Evolutionary conservation across 2,329 filamentous ascomycete genomes (phyloP).

Genomic region (Parastagonospora avenae): DNA sequence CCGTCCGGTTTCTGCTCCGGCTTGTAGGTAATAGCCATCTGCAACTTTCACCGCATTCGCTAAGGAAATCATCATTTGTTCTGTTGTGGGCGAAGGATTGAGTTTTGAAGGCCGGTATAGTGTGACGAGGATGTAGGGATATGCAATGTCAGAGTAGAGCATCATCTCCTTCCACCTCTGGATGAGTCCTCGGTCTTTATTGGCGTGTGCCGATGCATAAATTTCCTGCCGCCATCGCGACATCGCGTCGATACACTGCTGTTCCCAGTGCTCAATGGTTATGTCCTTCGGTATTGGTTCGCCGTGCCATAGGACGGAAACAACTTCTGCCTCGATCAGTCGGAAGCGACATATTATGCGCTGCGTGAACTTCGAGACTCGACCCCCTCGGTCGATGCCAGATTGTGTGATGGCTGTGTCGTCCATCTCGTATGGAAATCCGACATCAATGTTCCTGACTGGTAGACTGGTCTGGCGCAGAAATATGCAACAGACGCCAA

Average conservation of each 20-base stretch:
- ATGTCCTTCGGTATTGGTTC: slow-evolving; percentile 34
- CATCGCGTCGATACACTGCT: slow-evolving; percentile 31
- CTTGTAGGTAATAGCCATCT: slow-evolving; percentile 39
- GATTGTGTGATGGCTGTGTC: slow-evolving; percentile 39
- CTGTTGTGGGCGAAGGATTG: slow-evolving; percentile 31
- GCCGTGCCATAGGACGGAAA: slow-evolving; percentile 39
- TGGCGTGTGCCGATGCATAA: slow-evolving; percentile 31
- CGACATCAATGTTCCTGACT: slow-evolving; percentile 35
- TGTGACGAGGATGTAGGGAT: slow-evolving; percentile 37
- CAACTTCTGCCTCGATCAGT: slow-evolving; percentile 41
- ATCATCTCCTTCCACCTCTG: slow-evolving; percentile 43
- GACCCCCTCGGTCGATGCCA: slow-evolving; percentile 32
- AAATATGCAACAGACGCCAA: slow-evolving; percentile 43
- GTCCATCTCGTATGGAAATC: slow-evolving; percentile 41
- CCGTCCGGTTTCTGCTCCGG: slow-evolving; percentile 38
- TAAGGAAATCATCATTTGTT: slow-evolving; percentile 36
- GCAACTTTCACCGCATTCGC: slow-evolving; percentile 39
- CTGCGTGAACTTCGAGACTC: slow-evolving; percentile 42
- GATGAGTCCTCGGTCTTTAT: slow-evolving; percentile 30
- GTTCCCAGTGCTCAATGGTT: slow-evolving; percentile 37
- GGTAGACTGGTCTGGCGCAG: slow-evolving; percentile 39
- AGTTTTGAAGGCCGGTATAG: slow-evolving; percentile 37
- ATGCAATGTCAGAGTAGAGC: slow-evolving; percentile 41
- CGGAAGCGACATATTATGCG: slow-evolving; percentile 42
- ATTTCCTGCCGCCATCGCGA: slow-evolving; percentile 40